These are phyloP conservation scores for Fusarium anthophilum DNA, from an alignment of 2,329 filamentous ascomycete species.

Conservation along the genomic window DNA sequence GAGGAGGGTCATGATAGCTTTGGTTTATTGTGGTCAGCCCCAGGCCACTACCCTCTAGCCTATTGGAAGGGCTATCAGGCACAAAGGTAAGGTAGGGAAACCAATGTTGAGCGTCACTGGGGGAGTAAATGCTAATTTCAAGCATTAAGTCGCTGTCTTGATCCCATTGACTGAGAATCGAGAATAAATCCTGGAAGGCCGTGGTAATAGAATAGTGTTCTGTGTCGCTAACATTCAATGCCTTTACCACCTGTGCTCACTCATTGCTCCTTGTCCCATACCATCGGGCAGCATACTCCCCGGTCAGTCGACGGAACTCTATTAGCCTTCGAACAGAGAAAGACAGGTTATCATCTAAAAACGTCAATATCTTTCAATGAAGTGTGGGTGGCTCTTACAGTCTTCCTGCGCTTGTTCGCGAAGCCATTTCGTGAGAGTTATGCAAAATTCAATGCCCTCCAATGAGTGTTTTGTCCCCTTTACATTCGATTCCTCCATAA, in stretches of 20 bases:
- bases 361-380: not conserved
- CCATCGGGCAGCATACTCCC: not conserved
- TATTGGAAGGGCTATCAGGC: not conserved
- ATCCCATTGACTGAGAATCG: constrained; percentile 45
- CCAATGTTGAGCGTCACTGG: constrained; percentile 36
- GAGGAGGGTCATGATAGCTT: not conserved
- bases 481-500: fast-evolving
- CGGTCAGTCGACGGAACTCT: not conserved
- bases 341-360: fast-evolving
- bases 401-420: not conserved
- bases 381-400: not conserved
- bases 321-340: not conserved
- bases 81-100: not conserved
- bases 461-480: not conserved
- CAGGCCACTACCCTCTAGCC: not conserved
- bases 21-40: not conserved
- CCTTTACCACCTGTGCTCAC: not conserved
- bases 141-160: constrained; percentile 41
- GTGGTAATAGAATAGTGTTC: constrained; percentile 49
- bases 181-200: constrained; percentile 42
- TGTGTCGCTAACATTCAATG: not conserved
- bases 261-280: not conserved
- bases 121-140: constrained; percentile 48
- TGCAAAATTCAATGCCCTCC: not conserved
- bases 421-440: not conserved